Evolutionary conservation across 768 basidiomycete species (phyloP).

Genomic region (Omphalotus guepiniiformis): DNA sequence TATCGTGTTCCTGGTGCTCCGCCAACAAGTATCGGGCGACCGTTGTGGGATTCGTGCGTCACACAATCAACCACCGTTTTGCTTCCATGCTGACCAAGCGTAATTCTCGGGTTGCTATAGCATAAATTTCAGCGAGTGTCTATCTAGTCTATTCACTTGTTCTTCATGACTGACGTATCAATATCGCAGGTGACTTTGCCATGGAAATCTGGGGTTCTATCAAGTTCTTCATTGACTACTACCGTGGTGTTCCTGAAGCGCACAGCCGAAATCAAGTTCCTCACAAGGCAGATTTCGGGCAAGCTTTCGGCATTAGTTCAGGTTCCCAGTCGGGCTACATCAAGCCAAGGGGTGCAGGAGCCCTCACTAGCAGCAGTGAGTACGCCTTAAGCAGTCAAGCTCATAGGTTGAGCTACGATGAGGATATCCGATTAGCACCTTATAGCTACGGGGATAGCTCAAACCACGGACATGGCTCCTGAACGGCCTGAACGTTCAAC

Average conservation of each 20-base stretch:
- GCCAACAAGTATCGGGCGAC: conserved; percentile 59
- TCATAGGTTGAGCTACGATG: conserved; percentile 30
- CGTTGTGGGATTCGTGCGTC: conserved; percentile 65
- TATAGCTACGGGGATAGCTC: conserved; percentile 26
- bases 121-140: conserved; percentile 29
- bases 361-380: conserved; percentile 8
- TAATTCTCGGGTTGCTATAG: conserved; percentile 18
- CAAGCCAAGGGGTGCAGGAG: conserved; percentile 11
- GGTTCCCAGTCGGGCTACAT: conserved; percentile 12
- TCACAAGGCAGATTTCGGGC: conserved; percentile 14
- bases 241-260: conserved; percentile 16
- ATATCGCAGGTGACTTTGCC: conserved; percentile 46
- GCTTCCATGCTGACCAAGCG: background rate
- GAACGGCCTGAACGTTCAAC: too few species aligned
- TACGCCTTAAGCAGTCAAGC: conserved; percentile 6
- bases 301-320: conserved; percentile 23
- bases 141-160: background rate
- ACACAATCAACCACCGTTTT: conserved; percentile 14
- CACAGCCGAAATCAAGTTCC: conserved; percentile 5
- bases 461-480: too few species aligned
- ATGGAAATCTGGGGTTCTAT: conserved; percentile 50
- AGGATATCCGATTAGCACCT: conserved; percentile 36
- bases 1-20: conserved; percentile 45
- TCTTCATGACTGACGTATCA: background rate
- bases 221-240: conserved; percentile 43